Evolutionary conservation across 345 rosid genomes (phyloP), one percentile per base, ranked within the genome.

Genomic region (Syzygium aqueum): DNA sequence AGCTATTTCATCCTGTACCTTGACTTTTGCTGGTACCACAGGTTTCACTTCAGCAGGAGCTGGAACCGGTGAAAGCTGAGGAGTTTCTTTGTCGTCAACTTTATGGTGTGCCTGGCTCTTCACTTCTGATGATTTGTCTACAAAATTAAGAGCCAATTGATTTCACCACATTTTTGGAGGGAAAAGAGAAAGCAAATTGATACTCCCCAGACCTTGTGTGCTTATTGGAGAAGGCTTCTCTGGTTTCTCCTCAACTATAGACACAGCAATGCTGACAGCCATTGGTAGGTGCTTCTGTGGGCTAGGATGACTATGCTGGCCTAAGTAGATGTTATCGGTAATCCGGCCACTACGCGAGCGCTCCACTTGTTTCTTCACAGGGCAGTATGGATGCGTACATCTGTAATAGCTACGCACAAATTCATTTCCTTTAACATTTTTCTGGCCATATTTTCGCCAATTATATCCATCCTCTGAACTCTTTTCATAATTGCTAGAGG

Each of bases 381-480:
- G 95, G 88, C 99, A 97, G 87, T 90, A 93, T 59, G 95, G 92
- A 92, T 95, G 92, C 0, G 99, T 95, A 85, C 99, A 97, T 90
- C 91, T 93, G 92, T 97, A 97, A 90, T 96, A 97, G 92, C 99
- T 97, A 85, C 99, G 92, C 5, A 97, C 88, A 89, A 95, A 96
- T 91, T 95, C 99, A 91, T 96, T 97, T 46, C 97, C 99, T 88
- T 93, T 94, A 77, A 97, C 99, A 91, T 95, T 89, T 87, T 97
- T 97, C 94, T 97, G 99, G 25, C 99, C 99, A 27, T 97, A 97
- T 88, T 97, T 97, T 61, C 98, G 90, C 99, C 99, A 97, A 89
- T 94, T 94, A 91, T 92, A 97, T 85, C 98, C 99, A 85, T 96
- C 99, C 89, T 93, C 97, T 77, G 90, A 91, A 53, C 89, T 95